Percentiles rank a stretch among this genome's conserved stretches.
These are phyloP conservation scores for Acacia crassicarpa DNA, from an alignment of 306 rosid species.

Conservation along the genomic window DNA sequence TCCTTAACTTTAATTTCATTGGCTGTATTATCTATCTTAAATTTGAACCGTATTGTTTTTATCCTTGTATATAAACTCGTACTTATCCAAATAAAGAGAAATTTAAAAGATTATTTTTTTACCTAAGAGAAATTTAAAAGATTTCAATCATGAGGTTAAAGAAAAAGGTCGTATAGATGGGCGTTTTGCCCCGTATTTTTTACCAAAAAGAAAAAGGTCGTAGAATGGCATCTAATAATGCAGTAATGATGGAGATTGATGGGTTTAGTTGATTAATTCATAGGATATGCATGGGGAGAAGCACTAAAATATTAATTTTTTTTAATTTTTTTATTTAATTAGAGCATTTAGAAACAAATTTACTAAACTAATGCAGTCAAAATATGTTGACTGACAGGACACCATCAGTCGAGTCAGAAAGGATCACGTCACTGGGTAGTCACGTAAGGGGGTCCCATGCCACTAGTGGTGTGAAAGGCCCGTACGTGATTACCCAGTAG, in stretches of 20 bases:
- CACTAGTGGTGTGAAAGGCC: no score
- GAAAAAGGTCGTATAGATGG: neutral
- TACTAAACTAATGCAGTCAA: no score
- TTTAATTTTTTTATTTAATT: no score
- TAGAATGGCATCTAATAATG: neutral
- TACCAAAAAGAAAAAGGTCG: neutral
- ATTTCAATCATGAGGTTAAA: neutral
- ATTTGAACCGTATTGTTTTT: neutral
- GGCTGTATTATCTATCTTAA: neutral
- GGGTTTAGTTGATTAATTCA: neutral
- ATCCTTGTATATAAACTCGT: neutral
- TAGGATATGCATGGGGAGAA: neutral
- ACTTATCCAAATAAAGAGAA: neutral
- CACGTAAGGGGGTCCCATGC: no score
- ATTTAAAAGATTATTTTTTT: neutral
- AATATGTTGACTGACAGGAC: no score
- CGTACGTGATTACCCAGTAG: no score
- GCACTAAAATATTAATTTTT: no score
- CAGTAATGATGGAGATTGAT: neutral
- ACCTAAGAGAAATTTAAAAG: neutral
- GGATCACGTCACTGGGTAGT: no score
- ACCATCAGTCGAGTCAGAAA: no score
- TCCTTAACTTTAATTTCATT: neutral
- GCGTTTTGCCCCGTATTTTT: no score
- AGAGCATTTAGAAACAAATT: no score